Percentiles rank a stretch among this genome's conserved stretches.
Conservation (phyloP, 192 early-diverging fungal species). For the Umbelopsis vinacea region DNA sequence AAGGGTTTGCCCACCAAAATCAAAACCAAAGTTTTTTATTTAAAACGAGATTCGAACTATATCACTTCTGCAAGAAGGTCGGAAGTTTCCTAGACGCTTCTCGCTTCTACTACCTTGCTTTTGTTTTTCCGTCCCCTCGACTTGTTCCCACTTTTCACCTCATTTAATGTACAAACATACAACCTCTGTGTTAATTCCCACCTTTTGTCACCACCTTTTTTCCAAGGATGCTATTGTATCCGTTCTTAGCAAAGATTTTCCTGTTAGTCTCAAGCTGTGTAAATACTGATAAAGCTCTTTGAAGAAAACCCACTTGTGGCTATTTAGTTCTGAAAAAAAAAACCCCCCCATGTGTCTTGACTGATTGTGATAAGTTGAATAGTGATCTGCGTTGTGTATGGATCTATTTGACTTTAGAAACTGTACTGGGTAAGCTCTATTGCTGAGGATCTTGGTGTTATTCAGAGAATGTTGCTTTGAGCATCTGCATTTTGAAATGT, state of each 20-base stretch:
- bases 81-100: neutral
- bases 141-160: slow-evolving; percentile 8
- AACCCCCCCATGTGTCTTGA: too few relatives aligned
- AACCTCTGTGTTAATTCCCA: slow-evolving; percentile 24
- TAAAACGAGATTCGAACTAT: neutral
- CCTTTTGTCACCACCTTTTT: slow-evolving; percentile 18
- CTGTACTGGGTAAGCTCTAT: too few relatives aligned
- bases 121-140: slow-evolving; percentile 16
- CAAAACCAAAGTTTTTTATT: slow-evolving; percentile 15
- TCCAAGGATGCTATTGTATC: slow-evolving; percentile 10
- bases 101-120: slow-evolving; percentile 13
- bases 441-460: too few relatives aligned
- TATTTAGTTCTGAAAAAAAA: too few relatives aligned
- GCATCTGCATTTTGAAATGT: too few relatives aligned
- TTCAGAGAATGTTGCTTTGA: too few relatives aligned
- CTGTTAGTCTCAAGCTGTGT: slow-evolving; percentile 22
- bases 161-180: slow-evolving; percentile 24
- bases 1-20: slow-evolving; percentile 25
- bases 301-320: neutral
- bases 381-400: too few relatives aligned
- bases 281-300: slow-evolving; percentile 24
- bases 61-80: slow-evolving; percentile 9
- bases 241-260: slow-evolving; percentile 17
- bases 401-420: too few relatives aligned
- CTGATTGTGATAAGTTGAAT: too few relatives aligned